Percentiles rank a stretch among this genome's conserved stretches.
These are phyloP conservation scores for Entomortierella chlamydospora DNA, from an alignment of 192 early-diverging fungal genomes.

Conservation along the genomic window DNA sequence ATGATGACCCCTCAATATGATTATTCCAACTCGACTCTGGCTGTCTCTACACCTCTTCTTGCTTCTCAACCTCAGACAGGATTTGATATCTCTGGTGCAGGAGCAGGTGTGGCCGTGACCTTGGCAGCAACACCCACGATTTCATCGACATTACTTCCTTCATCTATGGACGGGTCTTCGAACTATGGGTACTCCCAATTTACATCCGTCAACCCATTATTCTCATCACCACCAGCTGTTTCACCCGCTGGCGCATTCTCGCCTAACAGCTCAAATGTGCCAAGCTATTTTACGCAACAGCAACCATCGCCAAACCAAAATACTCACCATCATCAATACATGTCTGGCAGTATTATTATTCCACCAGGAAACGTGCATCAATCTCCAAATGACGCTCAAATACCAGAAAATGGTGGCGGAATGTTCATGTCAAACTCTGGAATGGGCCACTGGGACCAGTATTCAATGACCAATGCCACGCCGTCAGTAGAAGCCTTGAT, in stretches of 20 bases:
- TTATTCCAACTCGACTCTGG: conserved; percentile 6
- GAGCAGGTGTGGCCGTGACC: not conserved
- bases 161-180: conserved; percentile 20
- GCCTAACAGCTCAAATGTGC: conserved; percentile 15
- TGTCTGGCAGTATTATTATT: conserved; percentile 25
- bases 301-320: not conserved
- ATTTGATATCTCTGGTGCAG: conserved; percentile 29
- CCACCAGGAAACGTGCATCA: conserved; percentile 4
- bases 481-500: conserved; percentile 24
- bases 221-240: conserved; percentile 36
- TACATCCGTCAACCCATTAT: conserved; percentile 40
- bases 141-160: conserved; percentile 8
- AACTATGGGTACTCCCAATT: conserved; percentile 28
- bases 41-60: conserved; percentile 37
- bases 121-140: conserved; percentile 19
- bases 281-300: conserved; percentile 36
- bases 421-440: conserved; percentile 20
- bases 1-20: conserved; percentile 34
- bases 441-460: conserved; percentile 25
- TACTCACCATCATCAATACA: conserved; percentile 21
- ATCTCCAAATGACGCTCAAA: not conserved
- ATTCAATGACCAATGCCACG: conserved; percentile 25
- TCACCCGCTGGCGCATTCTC: conserved; percentile 34
- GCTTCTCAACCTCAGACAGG: conserved; percentile 36
- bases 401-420: not conserved